phyloP scores from a whole-genome alignment of 1,284 basidiomycete species.

The Ustilago loliicola region DNA sequence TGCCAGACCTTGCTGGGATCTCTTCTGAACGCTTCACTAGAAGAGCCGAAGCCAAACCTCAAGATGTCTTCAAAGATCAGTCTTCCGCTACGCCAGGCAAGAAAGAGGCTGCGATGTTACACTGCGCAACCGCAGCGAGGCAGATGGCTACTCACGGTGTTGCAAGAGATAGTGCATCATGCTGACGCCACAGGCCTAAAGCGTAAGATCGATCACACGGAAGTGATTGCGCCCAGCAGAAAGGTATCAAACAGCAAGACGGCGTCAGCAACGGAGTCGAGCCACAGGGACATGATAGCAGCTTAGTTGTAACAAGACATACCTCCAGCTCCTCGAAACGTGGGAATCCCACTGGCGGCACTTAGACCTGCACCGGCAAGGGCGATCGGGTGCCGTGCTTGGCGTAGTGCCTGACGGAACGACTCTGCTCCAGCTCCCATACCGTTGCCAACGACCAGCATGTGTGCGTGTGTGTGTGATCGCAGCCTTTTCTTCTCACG shows the following conservation, averaged over 20 bases:
- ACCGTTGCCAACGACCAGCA: conserved; percentile 19
- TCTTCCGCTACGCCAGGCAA: background rate
- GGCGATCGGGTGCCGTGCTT: conserved; percentile 74
- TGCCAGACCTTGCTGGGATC: conserved; percentile 77
- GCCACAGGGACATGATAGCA: background rate
- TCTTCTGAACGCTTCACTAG: conserved; percentile 73
- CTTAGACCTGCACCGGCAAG: conserved; percentile 78
- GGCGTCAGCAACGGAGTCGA: too few relatives aligned
- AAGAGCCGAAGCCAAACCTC: background rate
- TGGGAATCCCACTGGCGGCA: conserved; percentile 75
- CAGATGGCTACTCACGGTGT: conserved; percentile 71
- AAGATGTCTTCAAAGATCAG: too few relatives aligned
- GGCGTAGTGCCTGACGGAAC: conserved; percentile 68
- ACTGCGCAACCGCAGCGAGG: background rate
- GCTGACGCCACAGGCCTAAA: conserved; percentile 75
- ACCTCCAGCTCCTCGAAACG: conserved; percentile 76
- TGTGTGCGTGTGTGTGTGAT: conserved; percentile 3
- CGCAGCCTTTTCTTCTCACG: conserved; percentile 3
- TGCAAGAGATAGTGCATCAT: conserved; percentile 76
- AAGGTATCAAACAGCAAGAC: background rate
- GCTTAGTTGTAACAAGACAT: background rate
- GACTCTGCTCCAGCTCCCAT: conserved; percentile 31
- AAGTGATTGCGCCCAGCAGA: background rate
- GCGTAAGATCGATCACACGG: background rate
- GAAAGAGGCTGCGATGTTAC: background rate